These are phyloP conservation scores for Fusarium humuli DNA, from an alignment of 2,329 filamentous ascomycete species.

Conservation along the genomic window DNA sequence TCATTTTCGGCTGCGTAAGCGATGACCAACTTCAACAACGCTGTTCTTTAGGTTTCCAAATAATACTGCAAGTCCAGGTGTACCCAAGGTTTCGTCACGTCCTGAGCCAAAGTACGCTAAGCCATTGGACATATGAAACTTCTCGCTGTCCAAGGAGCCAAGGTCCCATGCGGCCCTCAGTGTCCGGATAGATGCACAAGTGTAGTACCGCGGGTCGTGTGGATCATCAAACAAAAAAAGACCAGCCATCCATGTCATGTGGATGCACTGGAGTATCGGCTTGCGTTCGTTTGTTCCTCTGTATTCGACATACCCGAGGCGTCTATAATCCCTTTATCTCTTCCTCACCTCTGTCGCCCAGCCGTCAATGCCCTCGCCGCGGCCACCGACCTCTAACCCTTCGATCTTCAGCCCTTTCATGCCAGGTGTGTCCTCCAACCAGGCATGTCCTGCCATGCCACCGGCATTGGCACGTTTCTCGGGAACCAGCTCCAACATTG, in stretches of 20 bases:
- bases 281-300: constrained; percentile 39
- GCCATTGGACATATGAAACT: constrained; percentile 8
- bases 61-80: neutral
- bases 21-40: neutral
- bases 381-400: constrained; percentile 79
- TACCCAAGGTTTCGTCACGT: constrained; percentile 2
- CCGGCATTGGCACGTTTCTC: constrained; percentile 94
- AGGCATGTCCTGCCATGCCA: constrained; percentile 88
- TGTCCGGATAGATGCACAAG: constrained; percentile 28
- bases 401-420: constrained; percentile 86
- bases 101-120: constrained; percentile 11
- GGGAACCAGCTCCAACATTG: constrained; percentile 91
- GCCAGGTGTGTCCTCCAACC: constrained; percentile 85
- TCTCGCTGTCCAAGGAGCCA: constrained; percentile 26
- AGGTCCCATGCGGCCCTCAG: constrained; percentile 20
- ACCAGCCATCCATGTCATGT: constrained; percentile 21
- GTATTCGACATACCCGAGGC: constrained; percentile 37
- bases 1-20: constrained; percentile 14
- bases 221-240: constrained; percentile 32
- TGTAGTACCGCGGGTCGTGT: constrained; percentile 19
- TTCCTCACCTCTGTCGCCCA: constrained; percentile 92
- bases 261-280: constrained; percentile 28
- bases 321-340: constrained; percentile 62
- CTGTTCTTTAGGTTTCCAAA: constrained; percentile 3
- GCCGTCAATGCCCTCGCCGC: constrained; percentile 92